phyloP scores from a whole-genome alignment of 805 yeast genomes.

The Candida hispaniensis region DNA sequence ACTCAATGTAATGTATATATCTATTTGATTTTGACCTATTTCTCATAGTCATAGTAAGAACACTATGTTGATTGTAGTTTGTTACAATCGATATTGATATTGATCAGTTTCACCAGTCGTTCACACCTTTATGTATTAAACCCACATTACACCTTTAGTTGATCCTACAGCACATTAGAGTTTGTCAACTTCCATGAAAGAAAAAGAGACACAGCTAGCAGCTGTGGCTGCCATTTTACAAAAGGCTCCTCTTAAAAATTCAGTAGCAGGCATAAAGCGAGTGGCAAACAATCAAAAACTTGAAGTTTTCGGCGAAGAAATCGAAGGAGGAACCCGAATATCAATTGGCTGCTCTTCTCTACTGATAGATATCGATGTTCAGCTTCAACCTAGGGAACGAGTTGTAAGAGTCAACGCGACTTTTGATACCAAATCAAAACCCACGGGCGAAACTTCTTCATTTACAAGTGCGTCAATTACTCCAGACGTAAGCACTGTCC shows the following conservation, averaged over 20 bases:
- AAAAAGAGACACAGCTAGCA: constrained; percentile 1
- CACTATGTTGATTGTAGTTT: no score
- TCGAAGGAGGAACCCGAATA: constrained; percentile 27
- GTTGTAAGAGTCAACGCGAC: constrained; percentile 25
- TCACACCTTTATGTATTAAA: no score
- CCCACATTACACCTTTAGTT: no score
- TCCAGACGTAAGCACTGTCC: constrained; percentile 22
- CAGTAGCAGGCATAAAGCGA: constrained; percentile 28
- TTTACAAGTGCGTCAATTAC: constrained; percentile 23
- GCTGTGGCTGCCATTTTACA: constrained; percentile 20
- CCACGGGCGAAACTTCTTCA: constrained; percentile 19
- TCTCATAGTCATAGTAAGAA: no score
- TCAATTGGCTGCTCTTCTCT: constrained; percentile 32
- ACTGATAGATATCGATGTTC: constrained; percentile 28
- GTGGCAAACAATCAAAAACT: constrained; percentile 27
- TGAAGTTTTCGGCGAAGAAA: constrained; percentile 31
- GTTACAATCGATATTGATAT: no score
- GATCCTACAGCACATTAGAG: no score
- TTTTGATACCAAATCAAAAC: constrained; percentile 22
- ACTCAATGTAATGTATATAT: no score
- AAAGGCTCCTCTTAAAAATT: constrained; percentile 29
- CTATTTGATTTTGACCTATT: no score
- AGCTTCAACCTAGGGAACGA: constrained; percentile 16
- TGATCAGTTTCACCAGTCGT: no score
- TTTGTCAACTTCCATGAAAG: no score